A percentile compares a stretch with the other conserved stretches of the same genome.
phyloP scores from a whole-genome alignment of 1,284 basidiomycete species.

The Trichosporon ovoides region DNA sequence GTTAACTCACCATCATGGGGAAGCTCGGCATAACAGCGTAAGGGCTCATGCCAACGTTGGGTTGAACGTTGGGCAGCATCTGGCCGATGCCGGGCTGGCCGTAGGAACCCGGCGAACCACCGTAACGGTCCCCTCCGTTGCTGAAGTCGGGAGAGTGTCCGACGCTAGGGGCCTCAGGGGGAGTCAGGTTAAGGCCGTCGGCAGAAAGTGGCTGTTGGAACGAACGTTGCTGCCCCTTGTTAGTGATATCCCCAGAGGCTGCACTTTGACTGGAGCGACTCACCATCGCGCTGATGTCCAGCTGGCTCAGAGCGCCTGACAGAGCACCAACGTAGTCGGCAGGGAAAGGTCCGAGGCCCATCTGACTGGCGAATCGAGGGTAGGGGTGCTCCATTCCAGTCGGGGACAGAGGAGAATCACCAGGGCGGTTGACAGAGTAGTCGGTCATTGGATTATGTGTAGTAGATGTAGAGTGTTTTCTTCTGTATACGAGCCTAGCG shows the following conservation, averaged over 20 bases:
- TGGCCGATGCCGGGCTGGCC: slow-evolving; percentile 14
- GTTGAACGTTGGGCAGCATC: slow-evolving; percentile 3
- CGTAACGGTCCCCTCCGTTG: slow-evolving; percentile 14
- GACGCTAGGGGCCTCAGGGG: slow-evolving; percentile 12
- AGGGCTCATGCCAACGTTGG: slow-evolving; percentile 4
- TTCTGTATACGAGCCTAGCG: background rate
- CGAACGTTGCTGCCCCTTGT: slow-evolving; percentile 10
- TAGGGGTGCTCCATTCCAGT: slow-evolving; percentile 16
- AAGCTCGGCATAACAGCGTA: slow-evolving; percentile 14
- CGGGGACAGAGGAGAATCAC: slow-evolving; percentile 19
- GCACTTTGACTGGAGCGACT: too few relatives aligned
- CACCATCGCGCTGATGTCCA: slow-evolving; percentile 20
- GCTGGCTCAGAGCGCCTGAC: slow-evolving; percentile 17
- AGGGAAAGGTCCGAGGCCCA: slow-evolving; percentile 11
- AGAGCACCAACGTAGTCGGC: slow-evolving; percentile 19
- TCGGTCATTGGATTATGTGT: slow-evolving; percentile 17
- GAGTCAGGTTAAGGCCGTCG: slow-evolving; percentile 11
- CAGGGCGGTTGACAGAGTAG: slow-evolving; percentile 19
- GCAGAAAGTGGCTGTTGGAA: slow-evolving; percentile 13
- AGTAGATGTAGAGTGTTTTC: slow-evolving; percentile 3
- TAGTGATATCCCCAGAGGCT: background rate
- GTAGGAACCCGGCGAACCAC: slow-evolving; percentile 7
- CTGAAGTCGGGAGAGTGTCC: slow-evolving; percentile 22
- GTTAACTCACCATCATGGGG: slow-evolving; percentile 15
- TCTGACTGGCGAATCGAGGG: slow-evolving; percentile 13